These are phyloP conservation scores for Pleurotus citrinopileatus DNA, from an alignment of 768 basidiomycete species.

Conservation along the genomic window DNA sequence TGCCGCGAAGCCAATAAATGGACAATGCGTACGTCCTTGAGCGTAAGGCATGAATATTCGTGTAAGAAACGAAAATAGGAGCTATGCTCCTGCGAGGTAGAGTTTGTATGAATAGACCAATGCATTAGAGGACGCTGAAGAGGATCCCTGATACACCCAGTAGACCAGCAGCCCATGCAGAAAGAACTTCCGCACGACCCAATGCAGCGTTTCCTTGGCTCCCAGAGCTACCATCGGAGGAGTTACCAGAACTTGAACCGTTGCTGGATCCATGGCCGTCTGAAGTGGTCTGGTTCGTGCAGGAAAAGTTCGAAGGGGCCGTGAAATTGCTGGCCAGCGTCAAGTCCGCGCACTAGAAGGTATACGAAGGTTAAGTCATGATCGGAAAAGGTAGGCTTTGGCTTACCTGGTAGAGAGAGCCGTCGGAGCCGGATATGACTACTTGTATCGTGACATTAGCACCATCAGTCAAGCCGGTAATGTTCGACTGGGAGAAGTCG, in stretches of 20 bases:
- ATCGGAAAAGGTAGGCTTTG: not conserved
- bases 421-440: conserved; percentile 64
- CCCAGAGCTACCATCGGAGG: not conserved
- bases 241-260: not conserved
- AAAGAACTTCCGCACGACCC: conserved; percentile 10
- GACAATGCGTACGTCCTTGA: not conserved
- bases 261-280: not conserved
- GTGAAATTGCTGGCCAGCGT: conserved; percentile 53
- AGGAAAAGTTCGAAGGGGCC: conserved; percentile 40
- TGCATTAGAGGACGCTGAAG: conserved; percentile 17
- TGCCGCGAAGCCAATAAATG: not conserved
- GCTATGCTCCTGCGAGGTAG: no score
- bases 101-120: no score
- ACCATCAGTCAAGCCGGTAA: conserved; percentile 50
- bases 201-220: conserved; percentile 7
- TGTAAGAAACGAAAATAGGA: not conserved
- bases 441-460: conserved; percentile 71
- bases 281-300: conserved; percentile 29
- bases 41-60: no score
- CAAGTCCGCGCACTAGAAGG: conserved; percentile 70
- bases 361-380: conserved; percentile 23
- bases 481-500: conserved; percentile 44
- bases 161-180: conserved; percentile 13
- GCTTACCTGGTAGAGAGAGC: conserved; percentile 59
- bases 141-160: conserved; percentile 21